Evolutionary conservation across 148 eudicot species (phyloP).

Genomic region (Persicaria maculosa): DNA sequence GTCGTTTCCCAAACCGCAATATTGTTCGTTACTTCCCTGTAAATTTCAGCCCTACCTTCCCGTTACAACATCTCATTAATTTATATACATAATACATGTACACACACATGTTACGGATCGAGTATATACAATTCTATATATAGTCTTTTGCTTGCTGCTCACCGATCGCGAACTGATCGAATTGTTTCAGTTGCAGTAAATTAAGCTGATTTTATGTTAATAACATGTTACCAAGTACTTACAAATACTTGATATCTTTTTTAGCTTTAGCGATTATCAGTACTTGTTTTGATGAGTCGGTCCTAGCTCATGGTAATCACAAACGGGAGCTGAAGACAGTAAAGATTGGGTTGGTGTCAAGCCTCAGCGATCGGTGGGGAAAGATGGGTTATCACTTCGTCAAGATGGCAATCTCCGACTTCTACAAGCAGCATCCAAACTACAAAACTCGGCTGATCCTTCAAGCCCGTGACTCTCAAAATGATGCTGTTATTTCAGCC

Average conservation of each 20-base stretch:
- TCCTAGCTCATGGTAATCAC: background rate
- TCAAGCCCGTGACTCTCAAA: slow-evolving; percentile 35
- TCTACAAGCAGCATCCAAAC: slow-evolving; percentile 25
- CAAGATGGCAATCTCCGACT: slow-evolving; percentile 47
- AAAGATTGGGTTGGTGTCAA: slow-evolving; percentile 47
- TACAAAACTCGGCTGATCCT: slow-evolving; percentile 31
- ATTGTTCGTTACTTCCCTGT: too few relatives aligned
- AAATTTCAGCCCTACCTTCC: too few relatives aligned
- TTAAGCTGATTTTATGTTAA: background rate
- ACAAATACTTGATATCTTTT: background rate
- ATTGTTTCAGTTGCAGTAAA: background rate
- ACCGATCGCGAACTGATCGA: too few relatives aligned
- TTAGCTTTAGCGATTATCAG: background rate
- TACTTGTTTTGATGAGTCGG: background rate
- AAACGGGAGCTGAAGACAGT: slow-evolving; percentile 10
- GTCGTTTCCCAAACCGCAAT: too few relatives aligned
- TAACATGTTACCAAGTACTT: background rate
- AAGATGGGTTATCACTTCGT: slow-evolving; percentile 35
- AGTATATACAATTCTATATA: too few relatives aligned
- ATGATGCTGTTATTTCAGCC: slow-evolving; percentile 34
- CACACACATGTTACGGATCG: too few relatives aligned
- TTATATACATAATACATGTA: too few relatives aligned
- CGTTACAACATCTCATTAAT: too few relatives aligned
- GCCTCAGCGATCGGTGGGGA: slow-evolving; percentile 28
- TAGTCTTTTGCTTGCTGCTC: too few relatives aligned